Percentiles rank a stretch among this genome's conserved stretches.
These are phyloP conservation scores for Dothiorella sarmentorum DNA, from an alignment of 2,329 filamentous ascomycete species.

Conservation along the genomic window DNA sequence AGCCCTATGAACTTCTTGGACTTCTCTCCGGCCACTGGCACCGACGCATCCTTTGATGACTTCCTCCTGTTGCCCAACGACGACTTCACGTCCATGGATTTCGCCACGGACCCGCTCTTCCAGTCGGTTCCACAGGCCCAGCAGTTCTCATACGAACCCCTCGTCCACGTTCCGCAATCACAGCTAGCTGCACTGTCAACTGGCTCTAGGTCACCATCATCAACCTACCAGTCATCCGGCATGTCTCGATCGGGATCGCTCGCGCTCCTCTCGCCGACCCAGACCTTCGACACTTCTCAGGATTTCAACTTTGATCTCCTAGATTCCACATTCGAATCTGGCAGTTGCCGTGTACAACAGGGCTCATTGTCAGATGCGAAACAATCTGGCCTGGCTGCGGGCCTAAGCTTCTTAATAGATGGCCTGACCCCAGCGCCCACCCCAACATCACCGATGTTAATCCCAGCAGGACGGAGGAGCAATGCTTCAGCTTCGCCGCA, in stretches of 20 bases:
- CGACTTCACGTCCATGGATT: constrained; percentile 11
- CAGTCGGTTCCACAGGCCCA: background rate
- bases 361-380: background rate
- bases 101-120: constrained; percentile 14
- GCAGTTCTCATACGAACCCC: background rate
- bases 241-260: constrained; percentile 3
- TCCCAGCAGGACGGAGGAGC: background rate
- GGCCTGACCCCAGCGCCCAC: background rate
- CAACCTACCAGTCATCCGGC: constrained; percentile 7
- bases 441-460: background rate
- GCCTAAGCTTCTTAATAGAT: background rate
- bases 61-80: constrained; percentile 14
- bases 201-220: background rate
- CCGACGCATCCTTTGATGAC: constrained; percentile 9
- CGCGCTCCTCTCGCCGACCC: background rate
- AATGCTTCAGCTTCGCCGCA: too few species aligned
- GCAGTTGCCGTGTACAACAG: background rate
- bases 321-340: background rate
- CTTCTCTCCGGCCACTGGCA: background rate
- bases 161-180: background rate
- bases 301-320: constrained; percentile 7
- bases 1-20: constrained; percentile 14
- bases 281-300: background rate
- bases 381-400: background rate
- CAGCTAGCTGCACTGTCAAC: background rate